Base-by-base conservation (phyloP, 768 basidiomycete species). In the Boletus rufocinnamomeus region DNA sequence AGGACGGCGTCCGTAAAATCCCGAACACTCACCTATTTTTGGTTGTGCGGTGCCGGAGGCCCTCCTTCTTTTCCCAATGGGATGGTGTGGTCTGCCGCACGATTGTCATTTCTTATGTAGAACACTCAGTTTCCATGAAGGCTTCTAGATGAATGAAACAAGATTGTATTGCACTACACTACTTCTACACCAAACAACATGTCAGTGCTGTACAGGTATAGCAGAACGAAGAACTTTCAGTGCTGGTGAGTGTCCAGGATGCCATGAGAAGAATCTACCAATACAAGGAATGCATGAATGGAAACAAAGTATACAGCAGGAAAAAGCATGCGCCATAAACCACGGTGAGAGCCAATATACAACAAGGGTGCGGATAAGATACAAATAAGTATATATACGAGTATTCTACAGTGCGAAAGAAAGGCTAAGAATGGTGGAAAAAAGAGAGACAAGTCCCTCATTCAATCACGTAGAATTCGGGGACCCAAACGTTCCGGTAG, bases 401-500 rank as follows among this genome's bases (percentile, higher is more conserved):
- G 3, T 2, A 10, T 28, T 38, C 13, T 38, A 28, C 4, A n/a
- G 8, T 21, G n/a, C 17, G 35, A 62, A 34, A 5, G 27, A 16
- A 13, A 6, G 6, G 27, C 5, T 0, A 41, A 16, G 5, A 14
- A 19, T 45, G 21, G 30, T 5, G 14, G 11, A 13, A 7, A 6
- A 40, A n/a, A 21, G 0, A 8, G 8, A 32, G 23, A 21, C 14
- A 23, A 6, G n/a, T 11, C 47, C 59, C 45, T 68, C 60, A 69
- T 38, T 63, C 59, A 4, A 67, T 59, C 58, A 72, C 63, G 41
- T 72, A 71, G 52, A 72, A 41, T 37, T 72, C 70, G 32, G 71
- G 71, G 4, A 71, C 47, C 70, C 70, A 72, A 6, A 58, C 40
- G n/a, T 61, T 64, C n/a, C 57, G 54, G 49, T 72, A 72, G 48